Evolutionary conservation across 1,139 yeast species (phyloP).

Genomic region (Kluyveromyces sp.): DNA sequence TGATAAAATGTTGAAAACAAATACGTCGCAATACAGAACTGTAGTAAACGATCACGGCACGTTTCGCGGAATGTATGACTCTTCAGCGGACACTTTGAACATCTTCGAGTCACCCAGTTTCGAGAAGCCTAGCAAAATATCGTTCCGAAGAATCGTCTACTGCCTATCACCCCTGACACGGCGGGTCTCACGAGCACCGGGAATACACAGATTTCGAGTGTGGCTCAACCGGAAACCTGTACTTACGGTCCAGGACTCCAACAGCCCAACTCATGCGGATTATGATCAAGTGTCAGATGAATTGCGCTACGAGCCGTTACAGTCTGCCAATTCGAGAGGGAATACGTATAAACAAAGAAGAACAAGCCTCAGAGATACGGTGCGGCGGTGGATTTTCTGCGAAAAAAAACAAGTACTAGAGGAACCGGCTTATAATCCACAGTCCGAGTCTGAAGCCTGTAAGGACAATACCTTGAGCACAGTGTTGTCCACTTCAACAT

Average conservation of each 20-base stretch:
- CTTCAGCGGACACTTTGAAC: slow-evolving; percentile 5
- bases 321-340: background rate
- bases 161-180: background rate
- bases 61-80: slow-evolving; percentile 4
- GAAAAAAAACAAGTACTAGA: background rate
- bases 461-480: background rate
- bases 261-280: too few species aligned
- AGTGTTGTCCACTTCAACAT: background rate
- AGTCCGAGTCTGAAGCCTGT: background rate
- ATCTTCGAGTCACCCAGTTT: slow-evolving; percentile 4
- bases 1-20: too few species aligned
- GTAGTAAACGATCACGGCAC: slow-evolving; percentile 7
- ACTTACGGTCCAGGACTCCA: background rate
- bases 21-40: slow-evolving; percentile 1
- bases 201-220: slow-evolving; percentile 8
- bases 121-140: background rate
- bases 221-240: slow-evolving; percentile 8
- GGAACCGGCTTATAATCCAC: background rate
- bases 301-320: slow-evolving; percentile 1
- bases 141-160: slow-evolving; percentile 1
- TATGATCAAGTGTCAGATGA: slow-evolving; percentile 1
- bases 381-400: slow-evolving; percentile 1
- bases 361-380: background rate
- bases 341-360: background rate
- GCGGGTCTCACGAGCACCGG: background rate